phyloP scores from a whole-genome alignment of 495 filamentous ascomycete genomes.

The Letharia columbiana region DNA sequence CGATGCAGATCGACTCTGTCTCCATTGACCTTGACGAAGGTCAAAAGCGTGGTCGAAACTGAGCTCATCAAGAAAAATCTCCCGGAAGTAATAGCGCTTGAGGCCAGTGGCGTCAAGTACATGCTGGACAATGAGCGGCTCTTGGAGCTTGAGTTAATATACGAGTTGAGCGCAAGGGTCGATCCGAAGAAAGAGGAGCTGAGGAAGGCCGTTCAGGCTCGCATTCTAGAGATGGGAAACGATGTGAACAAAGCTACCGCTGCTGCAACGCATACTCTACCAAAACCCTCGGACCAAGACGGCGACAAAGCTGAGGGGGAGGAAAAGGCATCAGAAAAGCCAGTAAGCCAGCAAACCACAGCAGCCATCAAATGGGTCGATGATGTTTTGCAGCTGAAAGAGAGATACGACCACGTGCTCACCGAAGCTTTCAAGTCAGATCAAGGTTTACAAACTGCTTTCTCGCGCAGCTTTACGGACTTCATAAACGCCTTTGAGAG shows the following conservation, averaged over 20 bases:
- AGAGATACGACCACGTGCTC: conserved; percentile 81
- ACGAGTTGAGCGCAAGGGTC: conserved; percentile 66
- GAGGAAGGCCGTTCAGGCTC: conserved; percentile 56
- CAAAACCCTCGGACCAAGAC: conserved; percentile 21
- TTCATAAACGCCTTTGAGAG: conserved; percentile 84
- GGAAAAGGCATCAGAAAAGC: conserved; percentile 36
- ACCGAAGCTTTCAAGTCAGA: conserved; percentile 60
- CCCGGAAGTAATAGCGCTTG: conserved; percentile 71
- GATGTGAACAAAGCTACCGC: conserved; percentile 60
- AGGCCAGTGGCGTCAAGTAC: conserved; percentile 69
- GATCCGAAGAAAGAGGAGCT: conserved; percentile 66
- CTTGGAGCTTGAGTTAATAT: conserved; percentile 68
- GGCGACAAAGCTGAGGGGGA: conserved; percentile 32
- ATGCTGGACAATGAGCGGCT: conserved; percentile 89
- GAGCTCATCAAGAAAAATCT: conserved; percentile 71
- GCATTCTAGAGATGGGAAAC: conserved; percentile 70
- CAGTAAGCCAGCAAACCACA: conserved; percentile 56
- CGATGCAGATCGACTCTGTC: conserved; percentile 75
- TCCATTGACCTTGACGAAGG: conserved; percentile 58
- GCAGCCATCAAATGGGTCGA: conserved; percentile 94
- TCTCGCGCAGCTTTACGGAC: conserved; percentile 75
- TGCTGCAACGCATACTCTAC: conserved; percentile 31
- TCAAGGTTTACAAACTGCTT: conserved; percentile 65
- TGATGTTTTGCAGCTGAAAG: conserved; percentile 75
- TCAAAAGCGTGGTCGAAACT: conserved; percentile 66